These are phyloP conservation scores for Diaporthe helianthi DNA, from an alignment of 2,329 filamentous ascomycete species.

Conservation along the genomic window DNA sequence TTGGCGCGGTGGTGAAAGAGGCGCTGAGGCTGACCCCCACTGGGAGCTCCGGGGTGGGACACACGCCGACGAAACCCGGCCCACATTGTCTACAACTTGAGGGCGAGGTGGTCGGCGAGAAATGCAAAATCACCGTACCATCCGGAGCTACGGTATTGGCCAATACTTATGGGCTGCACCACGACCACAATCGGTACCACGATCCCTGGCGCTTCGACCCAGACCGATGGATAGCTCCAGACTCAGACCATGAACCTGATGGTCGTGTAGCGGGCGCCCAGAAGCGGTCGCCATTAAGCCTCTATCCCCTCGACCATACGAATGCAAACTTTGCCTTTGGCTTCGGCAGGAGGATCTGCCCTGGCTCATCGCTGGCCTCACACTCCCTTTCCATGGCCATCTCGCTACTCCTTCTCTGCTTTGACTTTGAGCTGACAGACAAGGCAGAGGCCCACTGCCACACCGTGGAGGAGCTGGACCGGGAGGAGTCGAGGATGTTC, in stretches of 20 bases:
- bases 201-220: constrained; percentile 32
- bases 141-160: constrained; percentile 26
- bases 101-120: background rate
- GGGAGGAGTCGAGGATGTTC: constrained; percentile 23
- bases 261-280: background rate
- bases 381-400: constrained; percentile 30
- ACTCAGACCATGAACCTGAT: background rate
- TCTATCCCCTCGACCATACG: constrained; percentile 20
- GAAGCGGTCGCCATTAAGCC: background rate
- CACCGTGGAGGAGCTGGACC: background rate
- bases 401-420: constrained; percentile 26
- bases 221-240: constrained; percentile 18
- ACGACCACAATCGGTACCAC: constrained; percentile 12
- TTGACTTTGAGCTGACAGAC: constrained; percentile 28
- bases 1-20: constrained; percentile 29
- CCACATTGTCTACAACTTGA: background rate
- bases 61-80: constrained; percentile 6
- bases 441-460: background rate
- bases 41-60: constrained; percentile 31
- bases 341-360: constrained; percentile 30
- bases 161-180: constrained; percentile 31
- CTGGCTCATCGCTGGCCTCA: constrained; percentile 24
- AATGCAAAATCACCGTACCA: background rate
- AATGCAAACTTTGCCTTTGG: constrained; percentile 31
- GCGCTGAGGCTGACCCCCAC: constrained; percentile 30